Evolutionary conservation across 208 protist genomes (phyloP).

Genomic region (Crithidia acanthocephali): DNA sequence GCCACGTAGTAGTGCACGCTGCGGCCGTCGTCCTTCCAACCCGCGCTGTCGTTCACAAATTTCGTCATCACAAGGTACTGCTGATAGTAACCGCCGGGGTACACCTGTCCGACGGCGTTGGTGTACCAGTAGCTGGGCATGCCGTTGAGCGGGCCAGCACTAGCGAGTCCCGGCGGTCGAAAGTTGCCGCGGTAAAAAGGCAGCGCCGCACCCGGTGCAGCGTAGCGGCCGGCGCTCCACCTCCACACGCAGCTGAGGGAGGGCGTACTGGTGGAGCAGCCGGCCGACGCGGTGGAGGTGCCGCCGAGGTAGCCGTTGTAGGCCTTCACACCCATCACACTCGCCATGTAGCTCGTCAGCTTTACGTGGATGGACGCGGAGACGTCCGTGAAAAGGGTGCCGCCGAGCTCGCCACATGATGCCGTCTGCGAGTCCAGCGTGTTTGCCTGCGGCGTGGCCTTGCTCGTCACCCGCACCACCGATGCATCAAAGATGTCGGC

Average conservation of each 20-base stretch:
- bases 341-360: not conserved
- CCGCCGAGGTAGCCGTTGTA: slow-evolving; percentile 1
- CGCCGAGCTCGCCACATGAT: not conserved
- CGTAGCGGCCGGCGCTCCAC: slow-evolving; percentile 8
- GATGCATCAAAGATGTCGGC: not conserved
- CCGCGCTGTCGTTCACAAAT: not conserved
- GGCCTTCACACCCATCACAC: not conserved
- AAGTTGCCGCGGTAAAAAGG: slow-evolving; percentile 2
- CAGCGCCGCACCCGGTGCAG: not conserved
- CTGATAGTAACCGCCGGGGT: not conserved
- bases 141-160: not conserved
- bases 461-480: not conserved
- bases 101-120: not conserved
- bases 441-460: not conserved
- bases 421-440: not conserved
- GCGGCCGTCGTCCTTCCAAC: not conserved
- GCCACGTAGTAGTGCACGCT: not conserved
- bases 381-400: slow-evolving; percentile 4
- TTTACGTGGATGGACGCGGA: not conserved
- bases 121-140: not conserved
- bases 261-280: not conserved
- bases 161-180: not conserved
- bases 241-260: slow-evolving; percentile 4
- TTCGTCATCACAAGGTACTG: not conserved
- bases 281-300: not conserved